Evolutionary conservation across 441 rosid genomes (phyloP).

Genomic region (Oxalis stricta): DNA sequence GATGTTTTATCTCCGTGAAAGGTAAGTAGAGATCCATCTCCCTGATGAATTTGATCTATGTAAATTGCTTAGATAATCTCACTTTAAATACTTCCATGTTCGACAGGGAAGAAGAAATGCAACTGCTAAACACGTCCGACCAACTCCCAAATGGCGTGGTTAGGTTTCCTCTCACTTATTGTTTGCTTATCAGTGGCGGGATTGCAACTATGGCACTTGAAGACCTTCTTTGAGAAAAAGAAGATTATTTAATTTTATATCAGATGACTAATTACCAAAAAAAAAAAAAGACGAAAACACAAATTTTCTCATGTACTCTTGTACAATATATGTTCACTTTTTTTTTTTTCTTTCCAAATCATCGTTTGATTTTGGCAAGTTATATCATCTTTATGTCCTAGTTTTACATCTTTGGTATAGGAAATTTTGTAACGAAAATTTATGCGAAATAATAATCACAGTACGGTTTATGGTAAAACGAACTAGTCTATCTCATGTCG

Average conservation of each 20-base stretch:
- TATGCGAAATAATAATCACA: no score
- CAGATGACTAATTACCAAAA: background rate
- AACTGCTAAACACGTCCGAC: slow-evolving; percentile 39
- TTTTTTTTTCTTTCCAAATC: no score
- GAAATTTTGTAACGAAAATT: no score
- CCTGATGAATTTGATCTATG: background rate
- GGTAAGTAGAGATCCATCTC: slow-evolving; percentile 20
- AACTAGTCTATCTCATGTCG: no score
- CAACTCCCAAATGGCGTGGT: slow-evolving; percentile 48
- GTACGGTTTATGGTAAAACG: no score
- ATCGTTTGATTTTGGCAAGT: no score
- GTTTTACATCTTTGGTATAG: no score
- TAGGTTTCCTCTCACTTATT: slow-evolving; percentile 38
- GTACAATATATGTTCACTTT: slow-evolving; percentile 11
- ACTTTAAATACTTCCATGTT: background rate
- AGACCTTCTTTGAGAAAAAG: slow-evolving; percentile 62
- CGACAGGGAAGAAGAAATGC: slow-evolving; percentile 62
- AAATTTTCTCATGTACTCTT: background rate
- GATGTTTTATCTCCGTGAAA: slow-evolving; percentile 54
- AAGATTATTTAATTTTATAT: slow-evolving; percentile 31
- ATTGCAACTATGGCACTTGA: slow-evolving; percentile 59
- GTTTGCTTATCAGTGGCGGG: slow-evolving; percentile 53
- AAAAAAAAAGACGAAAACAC: no score
- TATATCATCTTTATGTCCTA: no score
- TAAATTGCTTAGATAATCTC: background rate